These are phyloP conservation scores for Auricularia sp. DNA, from an alignment of 768 basidiomycete genomes.

Conservation along the genomic window DNA sequence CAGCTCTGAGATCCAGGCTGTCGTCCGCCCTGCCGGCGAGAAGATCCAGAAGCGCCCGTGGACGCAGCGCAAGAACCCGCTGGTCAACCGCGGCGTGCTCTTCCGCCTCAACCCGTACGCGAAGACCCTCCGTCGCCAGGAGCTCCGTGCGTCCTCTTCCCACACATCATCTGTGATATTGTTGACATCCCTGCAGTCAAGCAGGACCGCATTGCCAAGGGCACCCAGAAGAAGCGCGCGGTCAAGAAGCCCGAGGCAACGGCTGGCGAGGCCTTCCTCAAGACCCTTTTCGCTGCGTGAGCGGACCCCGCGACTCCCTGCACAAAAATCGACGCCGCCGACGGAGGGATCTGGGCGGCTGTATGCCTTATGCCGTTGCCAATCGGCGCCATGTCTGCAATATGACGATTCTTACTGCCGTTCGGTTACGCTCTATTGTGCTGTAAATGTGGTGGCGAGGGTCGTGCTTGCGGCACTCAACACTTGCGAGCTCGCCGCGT, in stretches of 20 bases:
- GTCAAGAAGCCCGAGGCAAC: slow-evolving; percentile 42
- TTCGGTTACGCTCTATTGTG: too few species aligned
- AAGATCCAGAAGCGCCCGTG: slow-evolving; percentile 86
- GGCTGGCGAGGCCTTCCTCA: slow-evolving; percentile 75
- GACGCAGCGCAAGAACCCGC: slow-evolving; percentile 99
- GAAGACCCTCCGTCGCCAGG: slow-evolving; percentile 83
- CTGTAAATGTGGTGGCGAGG: too few species aligned
- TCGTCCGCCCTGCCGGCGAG: slow-evolving; percentile 81
- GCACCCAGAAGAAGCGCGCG: slow-evolving; percentile 50
- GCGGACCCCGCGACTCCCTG: not conserved
- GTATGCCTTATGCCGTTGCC: too few species aligned
- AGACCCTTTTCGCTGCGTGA: slow-evolving; percentile 79
- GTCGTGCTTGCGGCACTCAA: too few species aligned
- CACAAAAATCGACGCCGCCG: not conserved
- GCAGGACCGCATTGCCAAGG: slow-evolving; percentile 59
- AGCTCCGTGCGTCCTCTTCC: slow-evolving; percentile 56
- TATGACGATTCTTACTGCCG: too few species aligned
- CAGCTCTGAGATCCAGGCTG: slow-evolving; percentile 95
- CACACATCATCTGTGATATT: too few species aligned
- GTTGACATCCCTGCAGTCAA: slow-evolving; percentile 42
- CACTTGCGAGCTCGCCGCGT: too few species aligned
- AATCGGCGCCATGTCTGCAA: too few species aligned
- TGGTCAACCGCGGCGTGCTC: slow-evolving; percentile 84
- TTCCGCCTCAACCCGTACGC: slow-evolving; percentile 99
- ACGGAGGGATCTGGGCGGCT: not conserved